Evolutionary conservation across 257 asterid species (phyloP), one percentile per base, ranked within the genome.

Genomic region (Salvia miltiorrhiza): DNA sequence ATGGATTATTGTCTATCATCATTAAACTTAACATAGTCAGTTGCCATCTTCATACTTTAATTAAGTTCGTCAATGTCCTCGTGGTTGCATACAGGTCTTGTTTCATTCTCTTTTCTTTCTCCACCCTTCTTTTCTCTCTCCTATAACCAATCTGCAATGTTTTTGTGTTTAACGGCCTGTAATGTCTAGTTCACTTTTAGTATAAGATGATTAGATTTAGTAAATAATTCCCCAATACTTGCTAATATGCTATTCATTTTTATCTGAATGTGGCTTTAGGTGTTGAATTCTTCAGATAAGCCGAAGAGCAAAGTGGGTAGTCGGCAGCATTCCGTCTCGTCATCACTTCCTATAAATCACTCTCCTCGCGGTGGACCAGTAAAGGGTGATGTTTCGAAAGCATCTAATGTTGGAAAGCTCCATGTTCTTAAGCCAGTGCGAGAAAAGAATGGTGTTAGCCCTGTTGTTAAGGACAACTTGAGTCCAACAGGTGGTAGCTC

Each of bases 371-470:
- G 79, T 69, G 93, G 79, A 49, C 82, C 77, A 11, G 65, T 49
- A 45, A 86, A 82, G 72, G 69, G 67, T 33, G 97, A 90, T 69
- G 73, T 50, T 63, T 72, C 82, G 23, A 88, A 85, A 82, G 48
- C 83, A 67, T 66, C 85, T 47, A 84, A 68, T 62, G 70, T 73
- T 23, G 97, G 96, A 58, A 90, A 86, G 84, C 87, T 90, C 77
- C 95, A 82, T 19, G 83, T 91, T 68, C 95, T 89, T 39, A 94
- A 88, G 76, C 84, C 93, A 9, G 78, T 69, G 21, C 73, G 96
- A 70, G 96, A 90, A 71, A 82, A 80, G 79, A 85, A 78, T 72
- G 88, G 88, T 47, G 83, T 73, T 64, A 61, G 80, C 76, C 72
- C 90, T 76, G 80, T 70, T 75, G 63, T 49, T 17, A 87, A 77